Base-by-base conservation (phyloP, 108 stramenopile species). In the Cyclotella atomus region DNA sequence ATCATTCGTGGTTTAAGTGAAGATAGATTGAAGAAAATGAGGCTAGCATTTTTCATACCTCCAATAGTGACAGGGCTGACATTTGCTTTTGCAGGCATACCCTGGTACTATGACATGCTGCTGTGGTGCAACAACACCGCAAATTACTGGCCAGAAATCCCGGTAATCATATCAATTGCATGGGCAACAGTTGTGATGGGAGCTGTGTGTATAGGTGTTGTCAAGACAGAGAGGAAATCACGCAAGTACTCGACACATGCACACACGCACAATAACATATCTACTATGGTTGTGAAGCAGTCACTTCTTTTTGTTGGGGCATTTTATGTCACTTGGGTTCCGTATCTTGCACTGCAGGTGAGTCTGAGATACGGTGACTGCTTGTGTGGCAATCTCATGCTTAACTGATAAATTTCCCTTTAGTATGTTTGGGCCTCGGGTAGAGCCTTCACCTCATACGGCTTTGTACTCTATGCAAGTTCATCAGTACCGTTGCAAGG, bases 61-160 rank as follows among this genome's bases (percentile, higher is more conserved):
- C 67, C 67, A 20, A 68, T 68, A 47, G 2, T 68, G 1, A 52
- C 55, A 16, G 67, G 67, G 44, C 23, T 68, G 52, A 34, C 52
- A 6, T 68, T 68, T 68, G 67, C 67, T 34, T 68, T 68, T 53
- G 67, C 67, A 24, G 67, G 67, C 9, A 47, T 65, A 6, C 64
- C 64, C 9, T 65, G 30, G 30, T 65, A 65, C 10, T 32, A 43
- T 27, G 35, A 65, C 21, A 50, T 43, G 47, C n/a, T 36, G 7
- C 19, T 33, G 24, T 33, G 45, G 29, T 43, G 67, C 52, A 68
- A 68, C 19, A 68, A 68, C 20, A 28, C 52, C 10, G 67, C 50
- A 7, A 69, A 35, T 54, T 33, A 35, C 12, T 70, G 69, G 69
- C 69, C 69, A 2, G 69, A 70, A 17, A 53, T 73, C 16, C 69